Evolutionary conservation across 225 moss, liverwort and hornwort genomes (phyloP).

Genomic region (Ulota crispa): DNA sequence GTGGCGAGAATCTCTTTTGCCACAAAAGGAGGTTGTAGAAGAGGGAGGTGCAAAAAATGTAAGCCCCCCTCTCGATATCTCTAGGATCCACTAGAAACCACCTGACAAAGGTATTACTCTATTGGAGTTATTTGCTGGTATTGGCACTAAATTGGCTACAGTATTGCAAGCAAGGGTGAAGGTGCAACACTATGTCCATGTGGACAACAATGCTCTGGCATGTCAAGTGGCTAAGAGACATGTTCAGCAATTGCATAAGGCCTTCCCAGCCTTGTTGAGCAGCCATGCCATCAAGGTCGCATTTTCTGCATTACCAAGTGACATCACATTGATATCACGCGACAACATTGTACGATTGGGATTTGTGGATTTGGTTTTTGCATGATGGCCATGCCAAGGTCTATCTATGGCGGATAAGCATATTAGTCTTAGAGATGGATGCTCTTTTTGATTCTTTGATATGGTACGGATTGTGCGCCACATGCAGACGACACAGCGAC

Average conservation of each 20-base stretch:
- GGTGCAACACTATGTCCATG: not conserved
- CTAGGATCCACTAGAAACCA: not conserved
- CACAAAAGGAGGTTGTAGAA: not conserved
- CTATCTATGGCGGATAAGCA: not conserved
- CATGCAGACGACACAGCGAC: fast-evolving
- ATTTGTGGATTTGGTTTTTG: fast-evolving
- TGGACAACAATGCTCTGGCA: not conserved
- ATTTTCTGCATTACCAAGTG: not conserved
- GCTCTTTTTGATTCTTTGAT: not conserved
- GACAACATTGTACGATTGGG: not conserved
- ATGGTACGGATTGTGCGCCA: not conserved
- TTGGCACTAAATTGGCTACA: not conserved
- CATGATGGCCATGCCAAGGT: not conserved
- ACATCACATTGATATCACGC: fast-evolving
- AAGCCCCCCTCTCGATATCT: not conserved
- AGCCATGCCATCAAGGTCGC: too few species aligned
- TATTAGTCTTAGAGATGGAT: not conserved
- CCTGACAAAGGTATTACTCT: not conserved
- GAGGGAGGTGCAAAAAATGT: not conserved
- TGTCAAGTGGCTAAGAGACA: not conserved
- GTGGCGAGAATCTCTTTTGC: not conserved
- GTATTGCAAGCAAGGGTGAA: not conserved
- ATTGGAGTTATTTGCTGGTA: not conserved
- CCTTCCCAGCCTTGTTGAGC: not conserved
- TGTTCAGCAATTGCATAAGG: not conserved